phyloP scores from a whole-genome alignment of 2,329 filamentous ascomycete species.

The Pseudogymnoascus sp. region DNA sequence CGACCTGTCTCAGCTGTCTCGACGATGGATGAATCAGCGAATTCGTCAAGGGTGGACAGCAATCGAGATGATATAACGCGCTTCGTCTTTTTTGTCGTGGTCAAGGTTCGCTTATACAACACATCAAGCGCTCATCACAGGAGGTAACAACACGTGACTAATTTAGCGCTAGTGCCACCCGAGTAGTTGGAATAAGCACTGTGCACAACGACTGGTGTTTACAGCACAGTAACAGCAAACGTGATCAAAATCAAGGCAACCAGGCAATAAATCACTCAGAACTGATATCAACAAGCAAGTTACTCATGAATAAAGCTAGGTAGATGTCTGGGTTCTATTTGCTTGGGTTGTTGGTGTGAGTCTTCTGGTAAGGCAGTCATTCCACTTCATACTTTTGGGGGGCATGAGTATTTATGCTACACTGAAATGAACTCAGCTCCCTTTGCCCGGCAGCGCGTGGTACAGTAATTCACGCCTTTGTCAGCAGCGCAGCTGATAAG shows the following conservation, averaged over 20 bases:
- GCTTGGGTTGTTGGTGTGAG: background rate
- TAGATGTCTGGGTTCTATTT: background rate
- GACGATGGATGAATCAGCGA: constrained; percentile 6
- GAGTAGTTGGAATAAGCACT: background rate
- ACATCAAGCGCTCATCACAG: background rate
- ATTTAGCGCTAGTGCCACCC: background rate
- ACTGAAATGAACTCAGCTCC: background rate
- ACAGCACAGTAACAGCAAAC: background rate
- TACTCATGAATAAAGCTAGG: background rate
- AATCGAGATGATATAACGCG: constrained; percentile 6
- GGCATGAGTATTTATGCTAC: background rate
- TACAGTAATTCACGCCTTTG: background rate
- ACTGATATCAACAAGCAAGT: background rate
- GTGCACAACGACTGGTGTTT: background rate
- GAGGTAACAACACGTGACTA: background rate
- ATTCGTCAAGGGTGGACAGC: constrained; percentile 4
- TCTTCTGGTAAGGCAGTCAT: background rate
- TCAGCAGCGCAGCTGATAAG: background rate
- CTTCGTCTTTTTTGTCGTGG: constrained; percentile 7
- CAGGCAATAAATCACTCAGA: background rate
- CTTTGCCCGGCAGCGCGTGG: background rate
- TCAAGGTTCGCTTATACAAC: constrained; percentile 7
- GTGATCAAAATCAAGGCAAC: background rate
- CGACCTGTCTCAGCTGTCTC: constrained; percentile 9
- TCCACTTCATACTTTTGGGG: background rate